Base-by-base conservation (phyloP, 306 rosid species). In the Abrus precatorius region DNA sequence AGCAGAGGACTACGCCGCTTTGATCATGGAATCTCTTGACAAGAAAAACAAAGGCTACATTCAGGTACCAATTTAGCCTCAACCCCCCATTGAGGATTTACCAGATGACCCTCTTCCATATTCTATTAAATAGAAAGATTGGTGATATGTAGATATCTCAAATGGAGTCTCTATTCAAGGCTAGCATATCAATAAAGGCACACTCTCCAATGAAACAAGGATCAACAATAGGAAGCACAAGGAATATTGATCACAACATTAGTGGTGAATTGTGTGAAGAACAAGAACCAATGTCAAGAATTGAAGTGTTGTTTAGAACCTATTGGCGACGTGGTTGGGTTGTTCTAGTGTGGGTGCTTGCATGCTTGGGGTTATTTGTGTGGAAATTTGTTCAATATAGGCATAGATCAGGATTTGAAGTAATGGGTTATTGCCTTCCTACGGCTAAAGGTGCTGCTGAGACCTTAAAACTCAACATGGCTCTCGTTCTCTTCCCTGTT, bases 391-490 rank as follows among this genome's bases (percentile, higher is more conserved):
- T 82, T 54, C 93, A 94, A 32, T 94, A 92, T 29, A 65, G 89
- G 1, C 77, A 82, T 5, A 85, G 91, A 77, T 61, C 87, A 48
- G 94, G 93, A 1, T 92, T 92, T 82, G 85, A 91, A 86, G 93
- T 94, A 7, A 91, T 94, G 97, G 97, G 98, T n/a, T 91, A 92
- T 43, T 94, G 97, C 69, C 75, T 94, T 72, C 88, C 94, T 40
- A 89, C 94, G 3, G 92, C 97, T 52, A 94, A 94, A 85, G 97
- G 97, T 54, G 93, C 97, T 5, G 97, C 97, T 11, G 98, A 94
- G 80, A 94, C 94, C 13, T 78, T 94, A 47, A 94, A 92, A 77
- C 78, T 94, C 81, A 94, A 94, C 87, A 94, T 92, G 97, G 98
- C 98, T 70, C 81, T 92, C 2, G 56, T 92, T 80, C 90, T 94